A percentile compares a stretch with the other conserved stretches of the same genome.
phyloP scores from a whole-genome alignment of 768 basidiomycete species.

The Calocera cornea region DNA sequence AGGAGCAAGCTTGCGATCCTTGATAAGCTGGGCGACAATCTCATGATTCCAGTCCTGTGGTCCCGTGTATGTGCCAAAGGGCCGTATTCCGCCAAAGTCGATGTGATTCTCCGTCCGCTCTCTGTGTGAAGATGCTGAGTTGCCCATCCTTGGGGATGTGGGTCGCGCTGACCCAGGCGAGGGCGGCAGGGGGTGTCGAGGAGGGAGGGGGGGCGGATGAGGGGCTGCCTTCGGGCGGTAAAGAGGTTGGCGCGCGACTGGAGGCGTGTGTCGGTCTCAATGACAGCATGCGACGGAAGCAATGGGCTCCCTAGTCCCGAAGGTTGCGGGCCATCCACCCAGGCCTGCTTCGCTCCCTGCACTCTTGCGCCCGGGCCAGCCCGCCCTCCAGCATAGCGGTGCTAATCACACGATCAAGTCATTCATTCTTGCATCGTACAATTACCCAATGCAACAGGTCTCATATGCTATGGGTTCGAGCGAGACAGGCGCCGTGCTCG shows the following conservation, averaged over 20 bases:
- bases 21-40: slow-evolving; percentile 75
- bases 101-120: slow-evolving; percentile 66
- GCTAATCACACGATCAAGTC: not conserved
- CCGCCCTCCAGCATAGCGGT: not conserved
- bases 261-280: slow-evolving; percentile 5
- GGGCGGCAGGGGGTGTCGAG: not conserved
- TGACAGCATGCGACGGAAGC: slow-evolving; percentile 6
- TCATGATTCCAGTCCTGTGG: slow-evolving; percentile 79
- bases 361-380: not conserved
- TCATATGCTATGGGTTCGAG: not conserved
- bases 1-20: slow-evolving; percentile 78
- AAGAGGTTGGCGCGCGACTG: slow-evolving; percentile 2
- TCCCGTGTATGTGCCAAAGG: slow-evolving; percentile 68
- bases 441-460: no score
- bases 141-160: slow-evolving; percentile 45
- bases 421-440: not conserved
- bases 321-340: not conserved
- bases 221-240: not conserved
- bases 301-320: not conserved
- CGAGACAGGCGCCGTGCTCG: not conserved
- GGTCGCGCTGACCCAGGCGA: not conserved
- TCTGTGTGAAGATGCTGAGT: slow-evolving; percentile 61
- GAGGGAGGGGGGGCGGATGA: not conserved
- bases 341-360: not conserved
- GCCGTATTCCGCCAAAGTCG: slow-evolving; percentile 68